A percentile compares a stretch with the other conserved stretches of the same genome.
phyloP scores from a whole-genome alignment of 169 alveolate species.

The Plasmodium fragile region DNA sequence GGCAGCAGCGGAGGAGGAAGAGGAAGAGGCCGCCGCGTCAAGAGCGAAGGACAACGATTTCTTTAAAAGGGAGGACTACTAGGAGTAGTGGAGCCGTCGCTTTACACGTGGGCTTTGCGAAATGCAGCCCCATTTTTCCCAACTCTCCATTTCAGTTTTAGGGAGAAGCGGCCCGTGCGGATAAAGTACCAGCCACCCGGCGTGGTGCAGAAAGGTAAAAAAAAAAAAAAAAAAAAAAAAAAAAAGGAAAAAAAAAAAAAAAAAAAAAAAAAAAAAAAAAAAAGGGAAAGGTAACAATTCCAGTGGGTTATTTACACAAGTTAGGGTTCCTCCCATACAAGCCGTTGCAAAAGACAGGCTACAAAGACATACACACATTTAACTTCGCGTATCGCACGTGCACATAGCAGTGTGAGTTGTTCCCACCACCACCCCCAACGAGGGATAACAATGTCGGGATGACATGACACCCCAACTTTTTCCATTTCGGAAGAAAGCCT shows the following conservation, averaged over 20 bases:
- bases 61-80: neutral
- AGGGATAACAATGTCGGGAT: neutral
- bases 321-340: neutral
- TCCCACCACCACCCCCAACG: neutral
- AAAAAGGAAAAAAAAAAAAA: no score
- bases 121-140: no score
- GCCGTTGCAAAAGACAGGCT: neutral
- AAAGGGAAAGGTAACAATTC: neutral
- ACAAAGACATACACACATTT: no score
- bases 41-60: neutral
- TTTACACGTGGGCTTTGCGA: neutral
- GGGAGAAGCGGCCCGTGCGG: neutral
- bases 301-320: neutral
- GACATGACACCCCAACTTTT: neutral
- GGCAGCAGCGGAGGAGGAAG: conserved; percentile 17
- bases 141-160: neutral
- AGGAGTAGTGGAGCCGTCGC: conserved; percentile 17
- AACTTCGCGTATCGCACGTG: no score
- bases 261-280: no score
- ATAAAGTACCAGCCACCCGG: neutral
- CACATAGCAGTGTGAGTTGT: neutral
- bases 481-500: neutral
- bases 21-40: conserved; percentile 1
- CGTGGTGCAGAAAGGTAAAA: neutral
- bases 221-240: no score